Evolutionary conservation across 305 asterid genomes (phyloP).

Genomic region (Solanum hybrid): DNA sequence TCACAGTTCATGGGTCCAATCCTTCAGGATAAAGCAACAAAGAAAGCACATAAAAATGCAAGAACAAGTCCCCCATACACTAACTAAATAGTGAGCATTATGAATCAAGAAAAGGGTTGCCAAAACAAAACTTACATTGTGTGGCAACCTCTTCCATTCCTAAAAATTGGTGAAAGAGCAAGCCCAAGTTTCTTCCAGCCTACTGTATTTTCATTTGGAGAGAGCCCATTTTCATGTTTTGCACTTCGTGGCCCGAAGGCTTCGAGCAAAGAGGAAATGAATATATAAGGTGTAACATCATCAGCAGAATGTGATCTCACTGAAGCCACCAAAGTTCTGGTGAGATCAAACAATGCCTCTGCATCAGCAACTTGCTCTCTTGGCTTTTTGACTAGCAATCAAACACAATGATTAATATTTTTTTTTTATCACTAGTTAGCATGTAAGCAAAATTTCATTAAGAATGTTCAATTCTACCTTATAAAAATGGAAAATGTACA

Average conservation of each 20-base stretch:
- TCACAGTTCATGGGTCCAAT: slow-evolving; percentile 36
- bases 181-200: slow-evolving; percentile 17
- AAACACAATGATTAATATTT: not conserved
- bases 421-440: slow-evolving; percentile 14
- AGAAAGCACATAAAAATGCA: not conserved
- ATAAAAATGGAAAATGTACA: not conserved
- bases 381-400: slow-evolving; percentile 4
- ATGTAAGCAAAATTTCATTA: not conserved
- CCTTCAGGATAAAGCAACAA: slow-evolving; percentile 17
- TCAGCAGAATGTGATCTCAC: slow-evolving; percentile 21
- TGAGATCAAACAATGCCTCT: slow-evolving; percentile 38
- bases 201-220: not conserved
- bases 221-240: not conserved
- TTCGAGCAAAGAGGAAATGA: slow-evolving; percentile 30
- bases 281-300: slow-evolving; percentile 35
- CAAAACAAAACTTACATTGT: slow-evolving; percentile 34
- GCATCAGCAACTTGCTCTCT: slow-evolving; percentile 66
- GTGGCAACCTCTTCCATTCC: slow-evolving; percentile 23
- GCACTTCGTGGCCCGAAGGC: slow-evolving; percentile 14
- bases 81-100: not conserved
- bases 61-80: not conserved
- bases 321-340: slow-evolving; percentile 28
- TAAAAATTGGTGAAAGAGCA: slow-evolving; percentile 24
- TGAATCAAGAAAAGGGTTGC: not conserved
- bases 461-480: not conserved